These are phyloP conservation scores for Parascedosporium putredinis DNA, from an alignment of 2,329 filamentous ascomycete genomes.

Conservation along the genomic window DNA sequence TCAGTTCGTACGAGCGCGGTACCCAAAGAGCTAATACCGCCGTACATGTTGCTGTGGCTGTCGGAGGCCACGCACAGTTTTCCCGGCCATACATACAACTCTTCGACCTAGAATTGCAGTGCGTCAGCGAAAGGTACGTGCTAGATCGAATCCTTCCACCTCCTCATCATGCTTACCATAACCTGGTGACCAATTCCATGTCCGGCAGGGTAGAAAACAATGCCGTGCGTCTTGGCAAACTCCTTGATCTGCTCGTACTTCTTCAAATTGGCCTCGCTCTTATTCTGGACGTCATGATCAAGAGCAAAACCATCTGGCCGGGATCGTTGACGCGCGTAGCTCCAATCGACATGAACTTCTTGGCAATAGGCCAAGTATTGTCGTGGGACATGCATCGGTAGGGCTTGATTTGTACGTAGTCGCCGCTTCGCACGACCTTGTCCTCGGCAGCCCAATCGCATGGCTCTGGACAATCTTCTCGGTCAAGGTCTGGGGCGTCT, in stretches of 20 bases:
- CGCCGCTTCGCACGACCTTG: constrained; percentile 67
- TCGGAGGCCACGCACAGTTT: constrained; percentile 73
- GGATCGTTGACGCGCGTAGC: constrained; percentile 59
- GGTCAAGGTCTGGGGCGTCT: constrained; percentile 63
- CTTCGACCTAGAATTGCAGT: constrained; percentile 38
- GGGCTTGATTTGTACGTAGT: constrained; percentile 63
- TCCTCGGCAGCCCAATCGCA: constrained; percentile 63
- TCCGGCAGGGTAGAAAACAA: constrained; percentile 68
- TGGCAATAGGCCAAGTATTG: constrained; percentile 65
- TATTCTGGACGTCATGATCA: constrained; percentile 86
- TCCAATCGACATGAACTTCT: constrained; percentile 71
- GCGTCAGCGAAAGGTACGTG: constrained; percentile 38
- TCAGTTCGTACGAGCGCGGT: constrained; percentile 81
- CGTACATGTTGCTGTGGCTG: constrained; percentile 74
- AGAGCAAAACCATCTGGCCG: constrained; percentile 43
- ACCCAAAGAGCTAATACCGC: constrained; percentile 65
- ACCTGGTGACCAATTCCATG: constrained; percentile 84
- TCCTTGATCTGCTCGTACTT: constrained; percentile 76
- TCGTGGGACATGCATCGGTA: constrained; percentile 28
- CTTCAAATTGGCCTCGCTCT: constrained; percentile 62
- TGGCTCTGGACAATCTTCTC: constrained; percentile 88
- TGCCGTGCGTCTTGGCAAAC: constrained; percentile 69
- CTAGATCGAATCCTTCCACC: constrained; percentile 49
- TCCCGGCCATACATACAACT: constrained; percentile 73
- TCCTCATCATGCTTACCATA: too few species aligned